Percentiles rank a stretch among this genome's conserved stretches.
Evolutionary conservation across 2,329 filamentous ascomycete genomes (phyloP).

Genomic region (Aspergillus pseudoglaucus): DNA sequence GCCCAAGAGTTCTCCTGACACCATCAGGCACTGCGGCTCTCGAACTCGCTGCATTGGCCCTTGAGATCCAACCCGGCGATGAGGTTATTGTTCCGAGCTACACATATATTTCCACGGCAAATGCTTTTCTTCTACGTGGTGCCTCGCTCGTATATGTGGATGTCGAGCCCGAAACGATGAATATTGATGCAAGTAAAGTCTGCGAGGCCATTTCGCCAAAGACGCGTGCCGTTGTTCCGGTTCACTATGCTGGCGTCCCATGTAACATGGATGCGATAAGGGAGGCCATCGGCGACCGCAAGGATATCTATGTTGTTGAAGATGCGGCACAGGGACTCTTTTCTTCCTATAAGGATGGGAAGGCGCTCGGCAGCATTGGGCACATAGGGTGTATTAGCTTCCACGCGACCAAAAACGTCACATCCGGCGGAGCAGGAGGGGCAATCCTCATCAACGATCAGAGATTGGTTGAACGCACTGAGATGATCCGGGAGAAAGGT

Average conservation of each 20-base stretch:
- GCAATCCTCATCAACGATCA: constrained; percentile 10
- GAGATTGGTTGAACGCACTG: constrained; percentile 3
- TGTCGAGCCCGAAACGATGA: constrained; percentile 10
- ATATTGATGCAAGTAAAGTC: constrained; percentile 3
- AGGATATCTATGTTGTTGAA: constrained; percentile 9
- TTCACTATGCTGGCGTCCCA: constrained; percentile 10
- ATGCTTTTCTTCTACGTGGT: constrained; percentile 10
- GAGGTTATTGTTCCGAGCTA: constrained; percentile 13
- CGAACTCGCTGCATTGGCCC: constrained; percentile 8
- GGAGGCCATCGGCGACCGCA: constrained; percentile 1
- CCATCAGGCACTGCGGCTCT: constrained; percentile 10
- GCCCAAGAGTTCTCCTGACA: constrained; percentile 3
- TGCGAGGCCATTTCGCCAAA: constrained; percentile 5
- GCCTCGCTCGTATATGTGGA: constrained; percentile 9
- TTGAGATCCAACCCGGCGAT: constrained; percentile 7
- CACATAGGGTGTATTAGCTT: constrained; percentile 13
- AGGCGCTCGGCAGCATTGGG: constrained; percentile 10
- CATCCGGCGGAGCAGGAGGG: constrained; percentile 9
- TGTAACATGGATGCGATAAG: constrained; percentile 11
- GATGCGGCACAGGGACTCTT: constrained; percentile 10
- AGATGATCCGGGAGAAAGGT: constrained; percentile 7
- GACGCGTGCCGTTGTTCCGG: constrained; percentile 9
- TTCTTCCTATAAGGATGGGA: constrained; percentile 5
- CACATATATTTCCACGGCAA: constrained; percentile 10
- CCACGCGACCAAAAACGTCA: constrained; percentile 13